These are phyloP conservation scores for Tremella yokohamensis DNA, from an alignment of 768 basidiomycete species.

Conservation along the genomic window DNA sequence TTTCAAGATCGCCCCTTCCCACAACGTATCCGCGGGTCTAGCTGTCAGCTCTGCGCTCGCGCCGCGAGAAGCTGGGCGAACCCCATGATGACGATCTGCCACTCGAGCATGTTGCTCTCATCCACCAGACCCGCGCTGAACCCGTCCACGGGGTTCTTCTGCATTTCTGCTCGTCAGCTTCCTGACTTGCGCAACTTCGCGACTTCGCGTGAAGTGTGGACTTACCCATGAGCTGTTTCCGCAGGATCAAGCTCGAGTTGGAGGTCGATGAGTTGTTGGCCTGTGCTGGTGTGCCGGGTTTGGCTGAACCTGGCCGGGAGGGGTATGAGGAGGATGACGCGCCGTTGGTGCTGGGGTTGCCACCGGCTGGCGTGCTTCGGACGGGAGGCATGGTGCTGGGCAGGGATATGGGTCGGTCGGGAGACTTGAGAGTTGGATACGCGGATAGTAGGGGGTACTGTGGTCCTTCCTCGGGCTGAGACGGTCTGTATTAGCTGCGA, in stretches of 20 bases:
- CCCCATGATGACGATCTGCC: slow-evolving; percentile 96
- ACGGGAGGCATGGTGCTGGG: slow-evolving; percentile 15
- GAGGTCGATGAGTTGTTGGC: slow-evolving; percentile 11
- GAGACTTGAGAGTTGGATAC: not conserved
- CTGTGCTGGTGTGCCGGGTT: slow-evolving; percentile 34
- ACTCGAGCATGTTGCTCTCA: slow-evolving; percentile 89
- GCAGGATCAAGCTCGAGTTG: slow-evolving; percentile 39
- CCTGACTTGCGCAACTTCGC: not conserved
- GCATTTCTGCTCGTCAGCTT: slow-evolving; percentile 62
- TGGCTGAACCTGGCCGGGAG: slow-evolving; percentile 32
- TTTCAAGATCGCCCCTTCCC: slow-evolving; percentile 96
- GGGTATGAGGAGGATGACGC: slow-evolving; percentile 2
- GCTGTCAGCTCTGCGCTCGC: not conserved
- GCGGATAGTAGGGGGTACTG: not conserved
- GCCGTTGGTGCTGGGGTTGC: not conserved
- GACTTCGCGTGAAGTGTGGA: not conserved
- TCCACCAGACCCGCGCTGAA: slow-evolving; percentile 98
- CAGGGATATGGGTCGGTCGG: slow-evolving; percentile 3
- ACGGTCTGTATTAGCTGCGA: no score
- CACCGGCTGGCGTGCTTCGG: slow-evolving; percentile 6
- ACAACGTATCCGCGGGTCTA: slow-evolving; percentile 88
- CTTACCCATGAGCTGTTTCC: slow-evolving; percentile 46
- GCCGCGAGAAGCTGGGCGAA: slow-evolving; percentile 46
- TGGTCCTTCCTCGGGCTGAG: no score
- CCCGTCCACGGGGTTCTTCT: slow-evolving; percentile 88